Evolutionary conservation across 2,329 filamentous ascomycete species (phyloP).

Genomic region (Neoarthrinium moseri): DNA sequence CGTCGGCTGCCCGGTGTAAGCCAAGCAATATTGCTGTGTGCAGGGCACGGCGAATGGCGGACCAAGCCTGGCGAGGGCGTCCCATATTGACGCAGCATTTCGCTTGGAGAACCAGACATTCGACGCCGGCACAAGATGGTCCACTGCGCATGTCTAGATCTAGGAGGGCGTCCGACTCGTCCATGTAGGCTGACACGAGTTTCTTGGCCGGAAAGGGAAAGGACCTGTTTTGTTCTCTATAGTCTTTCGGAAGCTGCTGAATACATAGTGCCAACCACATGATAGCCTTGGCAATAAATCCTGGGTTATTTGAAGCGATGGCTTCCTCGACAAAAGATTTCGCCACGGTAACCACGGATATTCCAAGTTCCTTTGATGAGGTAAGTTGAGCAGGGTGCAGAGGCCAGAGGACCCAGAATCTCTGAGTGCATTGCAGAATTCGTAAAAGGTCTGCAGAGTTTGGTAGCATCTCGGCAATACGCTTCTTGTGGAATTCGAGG

Average conservation of each 20-base stretch:
- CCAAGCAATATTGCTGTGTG: neutral
- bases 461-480: neutral
- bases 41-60: neutral
- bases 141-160: neutral
- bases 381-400: neutral
- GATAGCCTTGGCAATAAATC: neutral
- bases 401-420: slow-evolving; percentile 6
- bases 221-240: neutral
- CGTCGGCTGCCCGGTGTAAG: neutral
- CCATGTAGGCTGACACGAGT: neutral
- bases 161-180: neutral
- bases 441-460: neutral
- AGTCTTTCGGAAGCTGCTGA: slow-evolving; percentile 3
- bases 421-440: neutral
- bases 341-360: slow-evolving; percentile 1
- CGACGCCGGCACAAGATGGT: neutral
- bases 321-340: neutral
- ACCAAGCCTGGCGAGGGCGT: slow-evolving; percentile 1
- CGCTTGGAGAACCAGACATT: slow-evolving; percentile 1
- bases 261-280: slow-evolving; percentile 6
- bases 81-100: slow-evolving; percentile 7
- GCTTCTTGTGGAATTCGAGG: neutral
- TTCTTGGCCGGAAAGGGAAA: neutral
- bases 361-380: neutral
- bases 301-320: neutral